These are phyloP conservation scores for Trichocomaceae sp. DNA, from an alignment of 2,329 filamentous ascomycete genomes.

Conservation along the genomic window DNA sequence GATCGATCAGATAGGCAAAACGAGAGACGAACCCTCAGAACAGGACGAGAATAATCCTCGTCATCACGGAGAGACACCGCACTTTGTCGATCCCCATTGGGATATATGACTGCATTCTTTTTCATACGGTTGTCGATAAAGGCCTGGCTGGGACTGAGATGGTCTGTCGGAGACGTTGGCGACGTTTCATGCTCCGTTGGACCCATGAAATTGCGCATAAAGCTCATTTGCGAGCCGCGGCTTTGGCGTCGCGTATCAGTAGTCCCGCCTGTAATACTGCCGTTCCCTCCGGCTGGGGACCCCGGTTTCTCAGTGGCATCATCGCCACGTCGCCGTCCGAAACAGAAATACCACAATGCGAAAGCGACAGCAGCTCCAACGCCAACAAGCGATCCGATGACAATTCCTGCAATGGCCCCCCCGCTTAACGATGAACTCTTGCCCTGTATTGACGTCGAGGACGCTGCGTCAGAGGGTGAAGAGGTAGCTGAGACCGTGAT, in stretches of 20 bases:
- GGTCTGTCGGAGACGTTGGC: conserved; percentile 10
- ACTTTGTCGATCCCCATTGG: conserved; percentile 36
- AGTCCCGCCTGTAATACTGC: conserved; percentile 13
- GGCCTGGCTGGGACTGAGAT: conserved; percentile 18
- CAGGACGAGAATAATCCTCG: conserved; percentile 43
- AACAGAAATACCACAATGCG: conserved; percentile 35
- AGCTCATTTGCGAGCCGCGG: conserved; percentile 31
- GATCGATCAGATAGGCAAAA: background rate
- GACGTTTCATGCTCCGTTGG: background rate
- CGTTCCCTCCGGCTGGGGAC: conserved; percentile 20
- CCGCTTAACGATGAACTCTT: conserved; percentile 28
- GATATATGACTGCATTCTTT: conserved; percentile 35
- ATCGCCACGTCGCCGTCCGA: conserved; percentile 26
- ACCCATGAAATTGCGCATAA: conserved; percentile 26
- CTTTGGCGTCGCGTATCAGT: conserved; percentile 26
- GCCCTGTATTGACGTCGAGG: conserved; percentile 13
- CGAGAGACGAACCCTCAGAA: conserved; percentile 33
- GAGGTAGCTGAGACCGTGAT: conserved; percentile 18
- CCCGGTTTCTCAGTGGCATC: conserved; percentile 16
- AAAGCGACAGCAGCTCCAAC: conserved; percentile 32
- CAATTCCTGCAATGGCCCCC: conserved; percentile 40
- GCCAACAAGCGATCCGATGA: conserved; percentile 36
- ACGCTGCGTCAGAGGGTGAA: conserved; percentile 12
- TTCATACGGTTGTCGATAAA: conserved; percentile 43
- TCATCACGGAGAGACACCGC: conserved; percentile 43